Base-by-base conservation (phyloP, 2,329 filamentous ascomycete genomes). In the Phaeosphaeriaceae sp. region DNA sequence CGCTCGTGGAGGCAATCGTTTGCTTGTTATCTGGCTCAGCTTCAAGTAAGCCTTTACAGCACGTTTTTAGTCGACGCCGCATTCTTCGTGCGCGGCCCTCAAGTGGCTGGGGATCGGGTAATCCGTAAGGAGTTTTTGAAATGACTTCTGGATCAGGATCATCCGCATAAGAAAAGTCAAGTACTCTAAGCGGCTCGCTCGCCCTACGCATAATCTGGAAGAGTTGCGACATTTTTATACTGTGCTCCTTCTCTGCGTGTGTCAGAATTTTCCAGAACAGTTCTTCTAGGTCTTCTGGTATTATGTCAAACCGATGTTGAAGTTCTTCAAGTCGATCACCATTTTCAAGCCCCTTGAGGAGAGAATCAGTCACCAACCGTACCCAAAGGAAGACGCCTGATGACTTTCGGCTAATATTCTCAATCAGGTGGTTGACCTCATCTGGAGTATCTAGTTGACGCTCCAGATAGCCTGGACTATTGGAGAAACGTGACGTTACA, bases 261-360 rank as follows among this genome's bases (percentile, higher is more conserved):
- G 34, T 36, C 34, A 36, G 7, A 12, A 36, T 36, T 18, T 36
- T 36, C 34, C 34, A 36, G 34, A 36, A 36, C 34, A 59, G 32
- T 11, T 39, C 17, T 12, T 55, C 34, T 3, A 61, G 40, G 18
- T 50, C 50, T 8, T 33, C 16, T 7, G 55, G 57, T 12, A 54
- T 16, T 9, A n/a, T 11, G n/a, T 49, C 17, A 2, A 59, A 40
- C 6, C 48, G 38, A 12, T 11, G 13, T 33, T 51, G 23, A 28
- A 50, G 38, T 7, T 42, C 42, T 3, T 30, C 26, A 15, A 50
- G 9, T 2, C 18, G n/a, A 12, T 50, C 42, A 16, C 32, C 20
- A 17, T 41, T 20, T 6, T 20, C 8, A n/a, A 50, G 30, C 1
- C 48, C 42, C 2, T 26, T 33, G 3, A 50, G 32, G 6, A 50